Evolutionary conservation across 2,329 filamentous ascomycete genomes (phyloP).

Genomic region (Dactylellina leptospora): DNA sequence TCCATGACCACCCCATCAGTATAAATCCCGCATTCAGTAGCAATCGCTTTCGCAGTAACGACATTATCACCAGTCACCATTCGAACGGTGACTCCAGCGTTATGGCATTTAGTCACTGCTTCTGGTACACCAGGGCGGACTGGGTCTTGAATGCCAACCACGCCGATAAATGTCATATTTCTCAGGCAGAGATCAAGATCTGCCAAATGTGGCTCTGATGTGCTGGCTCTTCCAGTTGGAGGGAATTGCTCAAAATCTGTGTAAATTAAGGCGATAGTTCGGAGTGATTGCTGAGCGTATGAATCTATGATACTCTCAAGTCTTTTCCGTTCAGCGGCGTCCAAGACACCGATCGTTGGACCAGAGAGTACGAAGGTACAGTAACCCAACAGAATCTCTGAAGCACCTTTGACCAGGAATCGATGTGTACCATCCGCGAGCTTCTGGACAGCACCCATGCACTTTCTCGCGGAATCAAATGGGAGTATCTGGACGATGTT

Average conservation of each 20-base stretch:
- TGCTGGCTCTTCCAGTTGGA: slow-evolving; percentile 63
- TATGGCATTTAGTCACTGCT: slow-evolving; percentile 73
- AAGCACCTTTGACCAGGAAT: slow-evolving; percentile 72
- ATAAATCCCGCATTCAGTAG: slow-evolving; percentile 75
- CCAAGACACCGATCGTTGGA: slow-evolving; percentile 15
- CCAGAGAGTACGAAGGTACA: slow-evolving; percentile 61
- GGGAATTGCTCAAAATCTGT: slow-evolving; percentile 61
- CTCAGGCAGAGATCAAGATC: slow-evolving; percentile 74
- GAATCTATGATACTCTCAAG: slow-evolving; percentile 59
- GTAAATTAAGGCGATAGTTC: slow-evolving; percentile 62
- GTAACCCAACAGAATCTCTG: slow-evolving; percentile 70
- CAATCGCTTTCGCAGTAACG: slow-evolving; percentile 77
- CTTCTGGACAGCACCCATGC: slow-evolving; percentile 70
- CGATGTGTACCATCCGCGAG: slow-evolving; percentile 66
- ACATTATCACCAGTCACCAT: slow-evolving; percentile 80
- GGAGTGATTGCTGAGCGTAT: slow-evolving; percentile 61
- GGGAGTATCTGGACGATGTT: slow-evolving; percentile 67
- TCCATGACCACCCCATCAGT: slow-evolving; percentile 71
- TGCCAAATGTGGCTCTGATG: slow-evolving; percentile 71
- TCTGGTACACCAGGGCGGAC: slow-evolving; percentile 74
- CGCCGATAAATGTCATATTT: slow-evolving; percentile 76
- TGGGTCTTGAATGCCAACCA: slow-evolving; percentile 79
- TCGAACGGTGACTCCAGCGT: slow-evolving; percentile 74
- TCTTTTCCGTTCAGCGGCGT: slow-evolving; percentile 44
- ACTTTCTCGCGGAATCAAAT: slow-evolving; percentile 74